A percentile compares a stretch with the other conserved stretches of the same genome.
Conservation (phyloP, 441 rosid genomes). For the Syzygium syzygioides region DNA sequence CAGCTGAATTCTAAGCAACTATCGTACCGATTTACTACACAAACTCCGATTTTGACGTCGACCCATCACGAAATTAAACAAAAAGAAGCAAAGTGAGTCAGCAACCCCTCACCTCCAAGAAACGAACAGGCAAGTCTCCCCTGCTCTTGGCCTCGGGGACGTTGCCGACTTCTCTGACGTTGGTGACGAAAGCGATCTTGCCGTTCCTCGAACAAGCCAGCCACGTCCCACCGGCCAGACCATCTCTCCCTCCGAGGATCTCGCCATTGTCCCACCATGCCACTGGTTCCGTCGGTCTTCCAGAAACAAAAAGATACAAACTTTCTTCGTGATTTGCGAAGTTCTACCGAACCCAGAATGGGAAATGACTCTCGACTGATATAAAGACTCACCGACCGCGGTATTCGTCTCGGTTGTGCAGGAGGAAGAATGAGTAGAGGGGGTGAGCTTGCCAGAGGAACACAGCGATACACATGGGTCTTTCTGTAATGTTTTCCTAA, state of each 20-base stretch:
- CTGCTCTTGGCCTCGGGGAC: slow-evolving; percentile 41
- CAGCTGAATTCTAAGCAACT: background rate
- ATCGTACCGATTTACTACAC: background rate
- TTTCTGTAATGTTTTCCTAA: too few species aligned
- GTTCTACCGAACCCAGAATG: background rate
- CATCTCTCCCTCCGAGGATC: slow-evolving; percentile 78
- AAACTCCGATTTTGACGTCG: background rate
- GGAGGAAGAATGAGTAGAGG: slow-evolving; percentile 56
- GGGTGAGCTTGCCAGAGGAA: slow-evolving; percentile 82
- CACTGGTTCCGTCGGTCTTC: slow-evolving; percentile 59
- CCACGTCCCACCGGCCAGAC: slow-evolving; percentile 77
- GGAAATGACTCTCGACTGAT: background rate
- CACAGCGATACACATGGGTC: slow-evolving; percentile 63
- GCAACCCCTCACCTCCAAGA: slow-evolving; percentile 38
- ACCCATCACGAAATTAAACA: background rate
- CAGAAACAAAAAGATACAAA: background rate
- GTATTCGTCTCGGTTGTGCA: slow-evolving; percentile 77
- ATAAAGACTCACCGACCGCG: slow-evolving; percentile 38
- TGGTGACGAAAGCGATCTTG: slow-evolving; percentile 68
- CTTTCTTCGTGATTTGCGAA: background rate
- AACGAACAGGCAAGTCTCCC: slow-evolving; percentile 70
- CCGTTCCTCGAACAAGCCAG: slow-evolving; percentile 60
- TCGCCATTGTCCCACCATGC: slow-evolving; percentile 66
- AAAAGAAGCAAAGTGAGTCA: background rate
- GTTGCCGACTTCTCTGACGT: slow-evolving; percentile 37